Evolutionary conservation across 2,329 filamentous ascomycete species (phyloP).

Genomic region (Alternaria panax): DNA sequence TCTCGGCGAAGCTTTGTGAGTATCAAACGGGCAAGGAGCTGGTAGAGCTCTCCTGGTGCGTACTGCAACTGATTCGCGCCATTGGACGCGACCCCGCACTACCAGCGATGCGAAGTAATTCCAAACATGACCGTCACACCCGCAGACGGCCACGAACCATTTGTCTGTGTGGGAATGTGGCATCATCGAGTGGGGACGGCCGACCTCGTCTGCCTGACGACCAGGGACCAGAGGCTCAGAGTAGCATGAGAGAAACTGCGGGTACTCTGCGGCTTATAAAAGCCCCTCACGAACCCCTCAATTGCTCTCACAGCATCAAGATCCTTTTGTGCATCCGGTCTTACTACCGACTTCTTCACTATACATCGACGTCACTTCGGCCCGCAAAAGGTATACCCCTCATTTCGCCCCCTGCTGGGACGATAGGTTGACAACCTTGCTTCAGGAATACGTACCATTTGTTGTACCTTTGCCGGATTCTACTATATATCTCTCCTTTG

Average conservation of each 20-base stretch:
- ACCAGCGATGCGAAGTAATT: constrained; percentile 38
- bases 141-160: constrained; percentile 31
- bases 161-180: constrained; percentile 27
- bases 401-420: constrained; percentile 16
- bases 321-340: constrained; percentile 24
- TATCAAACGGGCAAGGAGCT: constrained; percentile 26
- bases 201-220: constrained; percentile 30
- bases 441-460: constrained; percentile 38
- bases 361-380: constrained; percentile 31
- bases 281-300: constrained; percentile 35
- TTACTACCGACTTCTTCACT: constrained; percentile 11
- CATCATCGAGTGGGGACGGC: constrained; percentile 46
- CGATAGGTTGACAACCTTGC: constrained; percentile 34
- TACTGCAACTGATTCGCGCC: constrained; percentile 29
- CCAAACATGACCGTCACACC: constrained; percentile 44
- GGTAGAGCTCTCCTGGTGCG: constrained; percentile 27
- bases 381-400: constrained; percentile 38
- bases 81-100: constrained; percentile 50
- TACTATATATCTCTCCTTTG: constrained; percentile 33
- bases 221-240: constrained; percentile 27
- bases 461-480: constrained; percentile 21
- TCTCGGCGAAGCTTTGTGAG: constrained; percentile 19
- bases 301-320: constrained; percentile 24
- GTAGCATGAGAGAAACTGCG: constrained; percentile 20
- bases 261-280: constrained; percentile 39